These are phyloP conservation scores for Spirogloea muscicola DNA, from an alignment of 139 green algal genomes.

Conservation along the genomic window DNA sequence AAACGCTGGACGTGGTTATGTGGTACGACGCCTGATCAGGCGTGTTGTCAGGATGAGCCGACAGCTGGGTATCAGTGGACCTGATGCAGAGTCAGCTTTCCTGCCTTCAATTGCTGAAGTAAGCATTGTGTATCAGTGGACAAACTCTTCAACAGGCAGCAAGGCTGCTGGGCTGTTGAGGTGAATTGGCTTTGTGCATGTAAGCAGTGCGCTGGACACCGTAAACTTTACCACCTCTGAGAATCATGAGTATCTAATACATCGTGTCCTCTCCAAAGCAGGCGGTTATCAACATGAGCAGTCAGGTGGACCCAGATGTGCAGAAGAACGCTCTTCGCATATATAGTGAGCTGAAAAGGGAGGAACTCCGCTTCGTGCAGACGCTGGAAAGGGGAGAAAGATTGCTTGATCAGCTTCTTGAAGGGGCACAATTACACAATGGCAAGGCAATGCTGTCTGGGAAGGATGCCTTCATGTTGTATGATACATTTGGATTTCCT, in stretches of 20 bases:
- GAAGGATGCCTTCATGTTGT: constrained; percentile 77
- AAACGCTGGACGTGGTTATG: constrained; percentile 86
- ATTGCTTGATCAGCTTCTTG: constrained; percentile 67
- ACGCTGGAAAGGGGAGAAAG: constrained; percentile 77
- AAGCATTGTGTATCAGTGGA: no score
- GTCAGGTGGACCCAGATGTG: constrained; percentile 67
- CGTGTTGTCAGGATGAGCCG: constrained; percentile 61
- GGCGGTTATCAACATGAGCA: constrained; percentile 69
- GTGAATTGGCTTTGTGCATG: no score
- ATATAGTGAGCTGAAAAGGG: constrained; percentile 67
- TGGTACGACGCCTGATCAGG: constrained; percentile 77
- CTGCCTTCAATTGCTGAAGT: no score
- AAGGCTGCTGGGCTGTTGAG: no score
- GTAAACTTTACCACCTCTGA: no score
- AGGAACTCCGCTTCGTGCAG: constrained; percentile 66
- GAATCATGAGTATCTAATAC: no score
- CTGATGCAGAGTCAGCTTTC: no score
- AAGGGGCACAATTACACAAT: background rate
- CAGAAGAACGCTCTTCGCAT: constrained; percentile 57
- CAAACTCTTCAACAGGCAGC: no score
- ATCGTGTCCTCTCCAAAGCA: no score
- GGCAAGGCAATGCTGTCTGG: constrained; percentile 51
- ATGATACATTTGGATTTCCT: constrained; percentile 85
- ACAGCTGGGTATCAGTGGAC: constrained; percentile 65
- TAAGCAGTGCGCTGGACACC: no score